phyloP scores from a whole-genome alignment of 768 basidiomycete genomes.

The Suillus ampliporus region DNA sequence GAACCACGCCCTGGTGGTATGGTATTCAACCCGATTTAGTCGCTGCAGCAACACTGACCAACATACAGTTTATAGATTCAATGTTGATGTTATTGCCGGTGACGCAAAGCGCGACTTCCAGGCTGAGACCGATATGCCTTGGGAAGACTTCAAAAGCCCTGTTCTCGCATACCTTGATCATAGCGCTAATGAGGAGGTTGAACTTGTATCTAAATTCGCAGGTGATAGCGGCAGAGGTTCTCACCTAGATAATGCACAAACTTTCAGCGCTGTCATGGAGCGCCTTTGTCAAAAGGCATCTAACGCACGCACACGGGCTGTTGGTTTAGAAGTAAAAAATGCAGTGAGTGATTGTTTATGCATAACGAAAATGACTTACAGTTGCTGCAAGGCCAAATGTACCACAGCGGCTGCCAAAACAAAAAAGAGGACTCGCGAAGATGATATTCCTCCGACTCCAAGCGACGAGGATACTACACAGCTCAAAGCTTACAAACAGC shows the following conservation, averaged over 20 bases:
- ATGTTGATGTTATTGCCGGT: neutral
- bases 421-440: neutral
- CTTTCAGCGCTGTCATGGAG: too few relatives aligned
- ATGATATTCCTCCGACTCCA: neutral
- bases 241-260: too few relatives aligned
- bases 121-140: neutral
- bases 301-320: too few relatives aligned
- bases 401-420: neutral
- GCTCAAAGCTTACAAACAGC: neutral
- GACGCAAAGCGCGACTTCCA: neutral
- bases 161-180: neutral
- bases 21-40: too few relatives aligned
- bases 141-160: neutral
- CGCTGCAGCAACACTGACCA: too few relatives aligned
- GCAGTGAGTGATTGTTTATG: neutral
- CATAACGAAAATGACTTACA: neutral
- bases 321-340: too few relatives aligned
- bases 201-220: neutral
- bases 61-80: too few relatives aligned
- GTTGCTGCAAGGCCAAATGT: neutral
- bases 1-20: neutral
- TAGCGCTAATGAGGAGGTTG: neutral
- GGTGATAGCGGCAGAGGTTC: neutral
- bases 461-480: neutral
- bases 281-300: too few relatives aligned